Evolutionary conservation across 2,329 filamentous ascomycete species (phyloP).

Genomic region (Colletotrichum abscissum): DNA sequence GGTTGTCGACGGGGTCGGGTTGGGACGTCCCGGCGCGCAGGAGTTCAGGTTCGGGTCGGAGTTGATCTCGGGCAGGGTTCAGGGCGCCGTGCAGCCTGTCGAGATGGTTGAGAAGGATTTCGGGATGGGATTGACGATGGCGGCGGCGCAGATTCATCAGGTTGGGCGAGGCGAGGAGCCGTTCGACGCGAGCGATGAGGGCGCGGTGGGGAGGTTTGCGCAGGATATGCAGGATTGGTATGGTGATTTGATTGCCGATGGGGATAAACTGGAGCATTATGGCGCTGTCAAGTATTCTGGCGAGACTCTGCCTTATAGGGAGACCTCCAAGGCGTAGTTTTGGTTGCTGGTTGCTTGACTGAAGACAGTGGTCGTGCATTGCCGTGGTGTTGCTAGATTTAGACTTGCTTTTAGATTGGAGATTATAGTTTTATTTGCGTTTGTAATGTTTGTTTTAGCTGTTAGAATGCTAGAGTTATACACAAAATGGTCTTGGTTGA

Average conservation of each 20-base stretch:
- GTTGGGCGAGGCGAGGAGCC: constrained; percentile 39
- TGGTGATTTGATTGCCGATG: constrained; percentile 40
- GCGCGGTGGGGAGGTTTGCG: constrained; percentile 37
- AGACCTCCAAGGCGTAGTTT: neutral
- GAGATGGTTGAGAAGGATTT: constrained; percentile 22
- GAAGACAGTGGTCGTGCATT: neutral
- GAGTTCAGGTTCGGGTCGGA: constrained; percentile 39
- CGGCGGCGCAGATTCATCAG: constrained; percentile 19
- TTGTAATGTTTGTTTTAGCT: neutral
- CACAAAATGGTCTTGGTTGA: neutral
- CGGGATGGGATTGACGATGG: neutral
- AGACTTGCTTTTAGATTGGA: neutral
- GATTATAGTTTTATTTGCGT: too few relatives aligned
- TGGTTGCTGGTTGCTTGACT: neutral
- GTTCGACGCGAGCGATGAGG: constrained; percentile 39
- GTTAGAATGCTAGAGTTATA: neutral
- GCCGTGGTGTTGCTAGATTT: neutral
- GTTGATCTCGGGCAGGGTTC: constrained; percentile 9
- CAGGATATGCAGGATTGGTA: constrained; percentile 40
- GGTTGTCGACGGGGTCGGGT: constrained; percentile 68
- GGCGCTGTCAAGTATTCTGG: constrained; percentile 39
- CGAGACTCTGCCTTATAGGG: constrained; percentile 10
- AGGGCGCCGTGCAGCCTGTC: constrained; percentile 15
- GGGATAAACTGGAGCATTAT: constrained; percentile 41
- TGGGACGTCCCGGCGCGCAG: constrained; percentile 53